Evolutionary conservation across 139 green algal genomes (phyloP), one percentile per base, ranked within the genome.

Genomic region (Chlamydomonas sp.): DNA sequence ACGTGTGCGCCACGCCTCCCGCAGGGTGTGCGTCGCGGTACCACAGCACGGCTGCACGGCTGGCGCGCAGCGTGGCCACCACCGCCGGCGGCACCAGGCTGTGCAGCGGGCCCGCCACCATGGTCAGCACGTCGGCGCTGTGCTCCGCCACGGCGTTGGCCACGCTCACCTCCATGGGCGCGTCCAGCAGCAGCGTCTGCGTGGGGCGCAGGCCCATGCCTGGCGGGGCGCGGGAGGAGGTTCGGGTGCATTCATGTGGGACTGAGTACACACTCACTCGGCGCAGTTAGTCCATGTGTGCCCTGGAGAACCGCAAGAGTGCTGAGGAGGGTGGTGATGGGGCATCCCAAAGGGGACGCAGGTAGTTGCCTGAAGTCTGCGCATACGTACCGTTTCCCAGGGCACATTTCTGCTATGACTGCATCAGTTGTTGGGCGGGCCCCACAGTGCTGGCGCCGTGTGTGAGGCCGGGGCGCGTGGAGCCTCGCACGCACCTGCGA

Each of bases 161-260:
- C 66, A 87, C 71, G 12, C 10, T 7, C 71, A 61, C 62, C 58
- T 87, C 82, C 82, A 77, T 58, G n/a, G 82, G 82, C 18, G 69
- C 82, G 61, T 87, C 82, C 69, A 87, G 72, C 8, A 87, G 3
- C 9, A 80, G 72, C 49, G 82, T 87, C n/a, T 63, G 14, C 49
- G 62, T n/a, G 72, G 72, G 72, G 2, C 72, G 72, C 71, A 79
- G 49, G 62, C 61, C 61, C 18, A 64, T 31, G 20, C 18, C 82
- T 87, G 82, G 17, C 5, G 62, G 5, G 66, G 10, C 66, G 10
- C 66, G 66, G 66, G 66, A 10, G 66, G 10, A 71, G 31, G 31
- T 49, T 49, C 31, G 31, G 31, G 31, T 49, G 31, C 31, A 49
- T 49, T 49, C 31, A 49, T 49, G 31, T 49, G 31, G 31, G 31